These are phyloP conservation scores for Sphaceloma murrayae DNA, from an alignment of 2,329 filamentous ascomycete genomes.

Conservation along the genomic window DNA sequence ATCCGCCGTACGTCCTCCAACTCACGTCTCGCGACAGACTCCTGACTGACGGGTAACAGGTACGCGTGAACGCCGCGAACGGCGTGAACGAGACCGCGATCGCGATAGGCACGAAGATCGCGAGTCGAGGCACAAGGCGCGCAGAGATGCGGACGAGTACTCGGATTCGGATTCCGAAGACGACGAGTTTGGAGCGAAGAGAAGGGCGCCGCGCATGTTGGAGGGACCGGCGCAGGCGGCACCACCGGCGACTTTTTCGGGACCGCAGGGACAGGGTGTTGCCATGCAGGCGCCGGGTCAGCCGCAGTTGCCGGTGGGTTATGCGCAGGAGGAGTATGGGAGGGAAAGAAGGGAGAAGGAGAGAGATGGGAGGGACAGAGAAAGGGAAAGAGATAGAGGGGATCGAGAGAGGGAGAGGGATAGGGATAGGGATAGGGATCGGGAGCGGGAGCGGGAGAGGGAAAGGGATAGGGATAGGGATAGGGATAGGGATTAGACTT, in stretches of 20 bases:
- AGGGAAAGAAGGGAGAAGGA: background rate
- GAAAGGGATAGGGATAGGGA: background rate
- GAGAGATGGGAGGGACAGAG: slow-evolving; percentile 14
- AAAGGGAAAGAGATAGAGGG: slow-evolving; percentile 16
- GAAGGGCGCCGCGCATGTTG: slow-evolving; percentile 27
- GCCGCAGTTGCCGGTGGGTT: background rate
- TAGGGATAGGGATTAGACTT: background rate
- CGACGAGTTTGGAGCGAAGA: slow-evolving; percentile 27
- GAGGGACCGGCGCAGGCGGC: slow-evolving; percentile 21
- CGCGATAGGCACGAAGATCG: slow-evolving; percentile 18
- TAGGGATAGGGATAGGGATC: slow-evolving; percentile 15
- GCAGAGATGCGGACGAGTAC: slow-evolving; percentile 28
- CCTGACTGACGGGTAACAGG: slow-evolving; percentile 22
- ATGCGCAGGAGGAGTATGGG: slow-evolving; percentile 10
- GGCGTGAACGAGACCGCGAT: slow-evolving; percentile 22
- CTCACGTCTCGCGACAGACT: background rate
- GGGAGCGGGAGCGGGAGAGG: slow-evolving; percentile 19
- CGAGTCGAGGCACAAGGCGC: slow-evolving; percentile 3
- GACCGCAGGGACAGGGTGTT: too few relatives aligned
- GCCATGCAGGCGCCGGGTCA: too few relatives aligned
- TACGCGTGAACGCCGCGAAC: slow-evolving; percentile 20
- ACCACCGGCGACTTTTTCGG: slow-evolving; percentile 6
- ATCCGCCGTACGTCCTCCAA: slow-evolving; percentile 48
- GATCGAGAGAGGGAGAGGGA: slow-evolving; percentile 12
- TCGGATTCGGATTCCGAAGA: slow-evolving; percentile 24